phyloP scores from a whole-genome alignment of 805 yeast species.

The Kuraishia capsulata region DNA sequence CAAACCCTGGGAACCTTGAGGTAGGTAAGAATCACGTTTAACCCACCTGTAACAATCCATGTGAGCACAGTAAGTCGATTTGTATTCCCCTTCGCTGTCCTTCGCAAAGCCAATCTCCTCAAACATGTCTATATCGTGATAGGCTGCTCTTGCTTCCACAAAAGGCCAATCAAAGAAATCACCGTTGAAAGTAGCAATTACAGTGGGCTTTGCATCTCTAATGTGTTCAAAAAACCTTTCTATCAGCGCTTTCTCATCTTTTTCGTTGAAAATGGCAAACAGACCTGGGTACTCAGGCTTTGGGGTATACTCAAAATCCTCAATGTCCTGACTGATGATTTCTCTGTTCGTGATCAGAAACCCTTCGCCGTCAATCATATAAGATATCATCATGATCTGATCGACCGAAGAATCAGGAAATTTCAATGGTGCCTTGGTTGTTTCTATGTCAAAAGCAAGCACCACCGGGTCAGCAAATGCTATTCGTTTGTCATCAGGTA shows the following conservation, averaged over 20 bases:
- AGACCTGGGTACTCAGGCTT: conserved; percentile 90
- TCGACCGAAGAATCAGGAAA: conserved; percentile 90
- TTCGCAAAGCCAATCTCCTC: conserved; percentile 90
- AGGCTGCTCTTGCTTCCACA: conserved; percentile 78
- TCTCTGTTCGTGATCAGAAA: conserved; percentile 89
- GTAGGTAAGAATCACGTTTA: conserved; percentile 91
- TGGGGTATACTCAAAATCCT: conserved; percentile 96
- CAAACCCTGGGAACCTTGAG: conserved; percentile 97
- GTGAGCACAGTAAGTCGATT: conserved; percentile 85
- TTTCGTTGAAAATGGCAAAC: conserved; percentile 85
- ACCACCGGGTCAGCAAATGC: conserved; percentile 98
- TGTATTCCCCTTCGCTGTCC: conserved; percentile 86
- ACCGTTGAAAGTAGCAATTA: conserved; percentile 97
- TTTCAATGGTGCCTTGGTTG: conserved; percentile 91
- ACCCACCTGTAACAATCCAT: conserved; percentile 99
- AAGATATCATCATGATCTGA: conserved; percentile 97
- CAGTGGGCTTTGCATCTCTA: conserved; percentile 82
- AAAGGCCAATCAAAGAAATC: conserved; percentile 99
- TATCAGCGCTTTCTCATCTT: conserved; percentile 69
- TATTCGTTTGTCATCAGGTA: conserved; percentile 61
- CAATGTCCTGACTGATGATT: conserved; percentile 89
- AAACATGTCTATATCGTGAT: conserved; percentile 81
- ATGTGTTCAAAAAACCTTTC: conserved; percentile 83
- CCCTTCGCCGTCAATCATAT: conserved; percentile 98
- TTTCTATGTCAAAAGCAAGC: conserved; percentile 94